Evolutionary conservation across 169 alveolate genomes (phyloP).

Genomic region (Eimeria acervulina): DNA sequence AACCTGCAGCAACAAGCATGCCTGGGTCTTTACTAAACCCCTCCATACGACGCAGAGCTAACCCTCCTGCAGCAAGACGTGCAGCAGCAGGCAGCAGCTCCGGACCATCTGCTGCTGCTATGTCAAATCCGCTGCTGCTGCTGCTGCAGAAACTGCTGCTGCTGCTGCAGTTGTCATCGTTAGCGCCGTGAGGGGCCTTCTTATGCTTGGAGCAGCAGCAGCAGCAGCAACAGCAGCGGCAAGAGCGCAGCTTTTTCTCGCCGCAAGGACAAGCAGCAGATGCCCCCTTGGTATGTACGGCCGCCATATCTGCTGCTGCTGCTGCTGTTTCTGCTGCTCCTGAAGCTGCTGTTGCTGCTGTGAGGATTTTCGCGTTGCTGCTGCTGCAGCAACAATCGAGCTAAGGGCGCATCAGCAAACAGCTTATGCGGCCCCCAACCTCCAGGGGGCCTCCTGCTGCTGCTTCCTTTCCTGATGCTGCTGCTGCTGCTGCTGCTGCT

Average conservation of each 20-base stretch:
- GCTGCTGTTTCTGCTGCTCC: not conserved
- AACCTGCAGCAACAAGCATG: conserved; percentile 47
- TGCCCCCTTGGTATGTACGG: not conserved
- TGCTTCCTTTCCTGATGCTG: not conserved
- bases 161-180: not conserved
- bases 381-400: conserved; percentile 31
- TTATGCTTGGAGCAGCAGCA: not conserved
- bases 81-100: conserved; percentile 50
- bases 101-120: conserved; percentile 35
- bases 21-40: conserved; percentile 38
- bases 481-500: not conserved
- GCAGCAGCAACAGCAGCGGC: conserved; percentile 63
- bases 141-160: not conserved
- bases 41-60: conserved; percentile 45
- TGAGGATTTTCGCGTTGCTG: not conserved
- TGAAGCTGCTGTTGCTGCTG: not conserved
- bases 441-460: not conserved
- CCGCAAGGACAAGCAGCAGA: not conserved
- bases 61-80: conserved; percentile 48
- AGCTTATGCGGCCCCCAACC: conserved; percentile 4
- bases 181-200: not conserved
- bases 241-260: not conserved
- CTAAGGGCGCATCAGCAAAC: conserved; percentile 31
- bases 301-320: not conserved
- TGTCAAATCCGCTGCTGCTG: not conserved